These are phyloP conservation scores for Coemansia sp. DNA, from an alignment of 192 early-diverging fungal genomes.

Conservation along the genomic window DNA sequence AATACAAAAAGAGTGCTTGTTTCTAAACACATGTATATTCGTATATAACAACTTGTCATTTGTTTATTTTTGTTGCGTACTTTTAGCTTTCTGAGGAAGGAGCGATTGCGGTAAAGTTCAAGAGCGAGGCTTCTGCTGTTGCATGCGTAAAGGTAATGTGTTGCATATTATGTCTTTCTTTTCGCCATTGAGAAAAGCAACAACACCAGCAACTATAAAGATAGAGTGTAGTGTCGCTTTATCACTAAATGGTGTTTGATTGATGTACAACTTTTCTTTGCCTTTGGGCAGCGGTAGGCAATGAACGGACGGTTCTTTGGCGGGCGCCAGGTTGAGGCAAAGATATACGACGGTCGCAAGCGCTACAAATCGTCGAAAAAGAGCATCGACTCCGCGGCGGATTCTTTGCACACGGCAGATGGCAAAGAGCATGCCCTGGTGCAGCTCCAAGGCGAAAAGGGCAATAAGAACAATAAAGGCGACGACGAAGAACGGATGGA, in stretches of 20 bases:
- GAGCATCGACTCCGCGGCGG: too few species aligned
- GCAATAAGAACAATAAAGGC: conserved; percentile 50
- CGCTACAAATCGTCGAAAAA: conserved; percentile 66
- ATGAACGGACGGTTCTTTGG: conserved; percentile 94
- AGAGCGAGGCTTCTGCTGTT: conserved; percentile 71
- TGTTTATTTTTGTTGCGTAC: not conserved
- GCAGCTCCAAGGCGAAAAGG: too few species aligned
- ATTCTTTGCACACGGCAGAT: too few species aligned
- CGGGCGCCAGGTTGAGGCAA: conserved; percentile 74
- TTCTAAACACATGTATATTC: too few species aligned
- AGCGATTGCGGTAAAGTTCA: conserved; percentile 86
- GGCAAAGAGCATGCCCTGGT: too few species aligned
- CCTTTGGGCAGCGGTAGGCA: conserved; percentile 47
- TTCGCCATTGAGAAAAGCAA: not conserved
- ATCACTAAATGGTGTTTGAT: not conserved
- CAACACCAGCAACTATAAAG: too few species aligned
- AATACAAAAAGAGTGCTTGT: not conserved
- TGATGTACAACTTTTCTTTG: too few species aligned
- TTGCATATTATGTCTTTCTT: not conserved
- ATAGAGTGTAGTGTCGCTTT: too few species aligned
- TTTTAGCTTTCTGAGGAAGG: conserved; percentile 74
- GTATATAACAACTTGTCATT: conserved; percentile 3
- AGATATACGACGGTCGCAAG: conserved; percentile 79
- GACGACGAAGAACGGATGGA: conserved; percentile 81
- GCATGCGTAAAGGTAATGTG: conserved; percentile 79